Evolutionary conservation across 2,329 filamentous ascomycete genomes (phyloP).

Genomic region (Neofusicoccum kwambonambiense): DNA sequence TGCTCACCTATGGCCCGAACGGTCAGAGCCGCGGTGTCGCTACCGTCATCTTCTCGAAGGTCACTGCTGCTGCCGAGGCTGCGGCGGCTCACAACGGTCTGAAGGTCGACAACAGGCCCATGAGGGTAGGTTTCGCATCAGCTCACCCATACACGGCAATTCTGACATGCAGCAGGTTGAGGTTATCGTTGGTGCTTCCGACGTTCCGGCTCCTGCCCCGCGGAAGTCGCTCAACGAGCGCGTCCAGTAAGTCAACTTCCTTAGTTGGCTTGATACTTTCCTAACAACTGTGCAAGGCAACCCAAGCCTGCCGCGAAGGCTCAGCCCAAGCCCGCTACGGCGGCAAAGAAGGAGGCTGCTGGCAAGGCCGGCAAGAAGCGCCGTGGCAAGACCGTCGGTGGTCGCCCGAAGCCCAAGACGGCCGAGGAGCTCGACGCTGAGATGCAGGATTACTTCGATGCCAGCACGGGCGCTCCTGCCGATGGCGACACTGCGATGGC

Average conservation of each 20-base stretch:
- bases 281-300: slow-evolving; percentile 53
- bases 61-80: slow-evolving; percentile 80
- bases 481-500: slow-evolving; percentile 45
- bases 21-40: slow-evolving; percentile 90
- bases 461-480: slow-evolving; percentile 43
- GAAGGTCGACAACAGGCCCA: slow-evolving; percentile 82
- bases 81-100: slow-evolving; percentile 82
- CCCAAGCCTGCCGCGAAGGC: slow-evolving; percentile 57
- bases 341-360: slow-evolving; percentile 67
- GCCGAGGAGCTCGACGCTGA: slow-evolving; percentile 94
- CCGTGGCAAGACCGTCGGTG: slow-evolving; percentile 55
- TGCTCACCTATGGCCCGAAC: slow-evolving; percentile 89
- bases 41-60: slow-evolving; percentile 79
- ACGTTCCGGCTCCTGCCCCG: slow-evolving; percentile 64
- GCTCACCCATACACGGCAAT: not conserved
- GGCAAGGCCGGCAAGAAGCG: slow-evolving; percentile 53
- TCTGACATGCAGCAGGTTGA: slow-evolving; percentile 64
- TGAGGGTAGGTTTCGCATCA: slow-evolving; percentile 65
- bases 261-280: slow-evolving; percentile 23
- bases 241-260: slow-evolving; percentile 61
- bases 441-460: slow-evolving; percentile 92
- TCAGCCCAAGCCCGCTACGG: slow-evolving; percentile 70
- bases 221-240: slow-evolving; percentile 82
- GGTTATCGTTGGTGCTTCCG: slow-evolving; percentile 77
- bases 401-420: slow-evolving; percentile 74